Evolutionary conservation across 2,329 filamentous ascomycete species (phyloP), one percentile per base, ranked within the genome.

Genomic region (Blastomyces parvus): DNA sequence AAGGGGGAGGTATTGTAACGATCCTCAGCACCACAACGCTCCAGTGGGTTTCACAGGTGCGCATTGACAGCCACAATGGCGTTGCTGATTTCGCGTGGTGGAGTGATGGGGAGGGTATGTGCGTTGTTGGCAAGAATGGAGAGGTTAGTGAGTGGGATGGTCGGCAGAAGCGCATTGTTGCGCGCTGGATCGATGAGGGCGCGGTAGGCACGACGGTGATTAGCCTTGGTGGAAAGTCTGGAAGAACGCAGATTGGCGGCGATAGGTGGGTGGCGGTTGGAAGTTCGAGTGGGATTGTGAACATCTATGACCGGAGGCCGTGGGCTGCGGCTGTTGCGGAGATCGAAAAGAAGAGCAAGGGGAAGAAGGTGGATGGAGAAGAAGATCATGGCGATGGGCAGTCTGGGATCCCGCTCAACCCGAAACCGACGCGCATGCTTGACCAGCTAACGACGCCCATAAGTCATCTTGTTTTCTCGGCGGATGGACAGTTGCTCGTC

Each of bases 1-100:
- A 95, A 75, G 91, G 91, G 36, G 91, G 92, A 63, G 94, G 94
- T 69, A 82, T 90, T 62, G 83, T 99, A 76, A 97, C 96, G 74
- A 80, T 99, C 30, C 79, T 99, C 33, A 88, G 88, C 76, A 86
- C 88, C 1, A 80, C 78, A 30, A 93, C 92, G 0, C 86, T 89
- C 72, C 93, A 97, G 77, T 97, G 93, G 93, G 81, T 91, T 57
- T 85, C 88, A 0, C 87, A 93, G 67, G 90, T 89, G 17, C 84
- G 92, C 48, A 81, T 97, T 56, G 90, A 97, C 70, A 88, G 89
- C 67, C 83, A 85, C 59, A 87, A 91, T 60, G 92, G 92, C 46
- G 87, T 97, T 58, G 88, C 90, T 0, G 93, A 97, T 74, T 95
- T 97, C 71, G 86, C 85, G 1, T 99, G 94, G 94, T 97, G 92